A percentile compares a stretch with the other conserved stretches of the same genome.
Conservation (phyloP, 495 filamentous ascomycete species). For the Daldinia loculata region DNA sequence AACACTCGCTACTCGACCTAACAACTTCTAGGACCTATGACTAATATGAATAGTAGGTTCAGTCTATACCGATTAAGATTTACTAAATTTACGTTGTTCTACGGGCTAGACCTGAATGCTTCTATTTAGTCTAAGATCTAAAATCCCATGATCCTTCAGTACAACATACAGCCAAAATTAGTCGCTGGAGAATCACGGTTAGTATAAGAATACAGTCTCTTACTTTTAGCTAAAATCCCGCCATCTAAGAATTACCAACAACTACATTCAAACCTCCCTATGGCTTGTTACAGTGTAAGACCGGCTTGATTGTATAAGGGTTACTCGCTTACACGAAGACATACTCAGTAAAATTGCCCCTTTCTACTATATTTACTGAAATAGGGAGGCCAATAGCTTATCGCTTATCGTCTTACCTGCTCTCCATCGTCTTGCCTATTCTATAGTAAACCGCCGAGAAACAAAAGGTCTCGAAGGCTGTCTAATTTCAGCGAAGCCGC, state of each 20-base stretch:
- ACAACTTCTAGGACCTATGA: slow-evolving; percentile 9
- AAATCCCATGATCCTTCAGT: slow-evolving; percentile 28
- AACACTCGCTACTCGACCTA: neutral
- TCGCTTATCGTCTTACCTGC: neutral
- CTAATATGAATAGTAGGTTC: neutral
- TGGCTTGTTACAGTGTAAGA: slow-evolving; percentile 14
- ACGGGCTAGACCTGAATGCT: slow-evolving; percentile 3
- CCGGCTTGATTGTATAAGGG: neutral
- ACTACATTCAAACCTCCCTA: neutral
- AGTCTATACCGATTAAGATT: slow-evolving; percentile 8
- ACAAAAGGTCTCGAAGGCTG: slow-evolving; percentile 9
- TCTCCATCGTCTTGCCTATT: slow-evolving; percentile 18
- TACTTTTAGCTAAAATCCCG: neutral
- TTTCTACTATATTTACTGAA: neutral
- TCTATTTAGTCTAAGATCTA: slow-evolving; percentile 17
- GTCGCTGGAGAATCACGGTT: neutral
- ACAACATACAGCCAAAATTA: slow-evolving; percentile 9
- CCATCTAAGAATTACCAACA: neutral
- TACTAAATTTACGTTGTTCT: slow-evolving; percentile 7
- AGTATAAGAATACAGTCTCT: neutral
- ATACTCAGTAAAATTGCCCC: slow-evolving; percentile 16
- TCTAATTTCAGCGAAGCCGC: slow-evolving; percentile 13
- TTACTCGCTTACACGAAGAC: slow-evolving; percentile 18
- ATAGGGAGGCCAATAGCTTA: slow-evolving; percentile 25
- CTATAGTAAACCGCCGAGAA: slow-evolving; percentile 11